A percentile compares a stretch with the other conserved stretches of the same genome.
These are phyloP conservation scores for Breynia disticha DNA, from an alignment of 441 rosid genomes.

Conservation along the genomic window DNA sequence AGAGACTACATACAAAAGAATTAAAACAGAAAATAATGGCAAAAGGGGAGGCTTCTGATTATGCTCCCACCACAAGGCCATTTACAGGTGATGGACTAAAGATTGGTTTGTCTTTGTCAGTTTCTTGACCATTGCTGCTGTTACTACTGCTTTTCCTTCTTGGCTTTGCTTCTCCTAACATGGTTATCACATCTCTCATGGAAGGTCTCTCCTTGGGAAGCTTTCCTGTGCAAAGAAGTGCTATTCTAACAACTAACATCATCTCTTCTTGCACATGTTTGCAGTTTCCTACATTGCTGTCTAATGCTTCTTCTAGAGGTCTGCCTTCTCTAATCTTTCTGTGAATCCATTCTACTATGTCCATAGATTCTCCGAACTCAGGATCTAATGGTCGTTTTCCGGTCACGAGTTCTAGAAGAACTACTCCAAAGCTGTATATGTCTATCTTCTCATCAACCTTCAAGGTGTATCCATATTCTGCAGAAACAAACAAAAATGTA, in stretches of 20 bases:
- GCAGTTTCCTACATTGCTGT: constrained; percentile 61
- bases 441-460: constrained; percentile 84
- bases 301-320: constrained; percentile 56
- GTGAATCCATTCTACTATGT: constrained; percentile 58
- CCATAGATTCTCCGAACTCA: constrained; percentile 49
- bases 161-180: constrained; percentile 93
- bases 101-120: constrained; percentile 42
- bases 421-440: constrained; percentile 78
- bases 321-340: constrained; percentile 53
- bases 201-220: constrained; percentile 88
- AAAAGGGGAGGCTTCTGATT: constrained; percentile 8
- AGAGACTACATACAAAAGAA: constrained; percentile 41
- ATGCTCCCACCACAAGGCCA: constrained; percentile 46
- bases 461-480: constrained; percentile 83
- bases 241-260: constrained; percentile 73
- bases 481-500: background rate
- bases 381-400: constrained; percentile 60
- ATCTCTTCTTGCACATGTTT: constrained; percentile 87
- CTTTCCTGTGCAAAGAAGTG: constrained; percentile 75
- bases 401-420: constrained; percentile 56
- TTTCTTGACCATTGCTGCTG: constrained; percentile 19
- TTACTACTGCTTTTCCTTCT: constrained; percentile 63
- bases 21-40: constrained; percentile 19
- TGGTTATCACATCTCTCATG: constrained; percentile 82
- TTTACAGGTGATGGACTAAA: constrained; percentile 72